Evolutionary conservation across 306 rosid genomes (phyloP), one percentile per base, ranked within the genome.

Genomic region (Mucuna pruriens): DNA sequence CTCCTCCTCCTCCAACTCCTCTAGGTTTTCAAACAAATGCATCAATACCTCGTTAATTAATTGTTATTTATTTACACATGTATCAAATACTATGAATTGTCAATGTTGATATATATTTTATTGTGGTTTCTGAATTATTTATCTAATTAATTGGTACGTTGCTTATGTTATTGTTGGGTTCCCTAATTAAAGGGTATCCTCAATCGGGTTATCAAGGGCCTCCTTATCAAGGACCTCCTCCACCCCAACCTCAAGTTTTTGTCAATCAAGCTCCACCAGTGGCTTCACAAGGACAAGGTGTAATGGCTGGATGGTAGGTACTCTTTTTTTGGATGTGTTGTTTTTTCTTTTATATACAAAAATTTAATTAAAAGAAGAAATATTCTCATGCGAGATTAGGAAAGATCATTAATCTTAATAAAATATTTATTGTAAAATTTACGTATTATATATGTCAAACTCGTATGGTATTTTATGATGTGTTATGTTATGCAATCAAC

Each of bases 241-340:
- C 36, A 7, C 74, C 70, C 0, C 84, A 29, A 29, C 83, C 85
- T 51, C 88, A 73, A 74, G 49, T 51, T 51, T 12, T 73, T 63
- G 57, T 49, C 19, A 23, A 15, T 63, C 75, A 80, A 76, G 17
- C 79, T 17, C 67, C 80, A 19, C 66, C 82, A 0, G 8, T 0
- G 19, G 9, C 7, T 0, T 7, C 10, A 3, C 64, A 73, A 17
- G 46, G n/a, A 7, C n/a, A 17, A 0, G 29, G 85, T 20, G 71
- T 13, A 44, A 23, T 85, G 16, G 48, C 29, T 6, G 78, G 77
- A 58, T 85, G 85, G 88, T 85, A 11, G n/a, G 66, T 62, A 19
- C 54, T 25, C 25, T 38, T 63, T 36, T 36, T 55, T 16, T 17
- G 7, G 1, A 45, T 45, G 3, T 40, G 38, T n/a, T n/a, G n/a